These are phyloP conservation scores for Leonotis leonurus DNA, from an alignment of 257 asterid species.

Conservation along the genomic window DNA sequence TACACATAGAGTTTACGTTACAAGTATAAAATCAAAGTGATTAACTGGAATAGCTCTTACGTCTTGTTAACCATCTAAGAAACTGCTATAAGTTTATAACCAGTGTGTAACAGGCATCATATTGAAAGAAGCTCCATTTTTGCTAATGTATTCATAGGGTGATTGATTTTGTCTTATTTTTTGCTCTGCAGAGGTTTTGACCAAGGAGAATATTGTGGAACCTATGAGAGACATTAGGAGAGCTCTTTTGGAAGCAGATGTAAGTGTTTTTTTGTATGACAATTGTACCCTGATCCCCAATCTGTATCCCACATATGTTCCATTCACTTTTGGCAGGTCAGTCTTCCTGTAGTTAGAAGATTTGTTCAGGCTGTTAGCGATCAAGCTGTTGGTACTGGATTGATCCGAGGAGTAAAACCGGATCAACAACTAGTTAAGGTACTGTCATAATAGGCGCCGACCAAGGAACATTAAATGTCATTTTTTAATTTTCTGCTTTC, in stretches of 20 bases:
- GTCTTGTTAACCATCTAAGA: not conserved
- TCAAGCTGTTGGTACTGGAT: conserved; percentile 83
- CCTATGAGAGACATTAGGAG: conserved; percentile 96
- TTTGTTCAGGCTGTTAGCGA: conserved; percentile 87
- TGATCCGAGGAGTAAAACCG: conserved; percentile 88
- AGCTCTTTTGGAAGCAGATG: conserved; percentile 97
- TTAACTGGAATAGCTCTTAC: not conserved
- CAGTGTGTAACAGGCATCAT: not conserved
- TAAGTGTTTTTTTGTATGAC: conserved; percentile 22
- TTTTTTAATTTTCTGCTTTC: not conserved
- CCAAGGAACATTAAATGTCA: not conserved
- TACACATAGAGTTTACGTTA: not conserved
- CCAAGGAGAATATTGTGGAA: conserved; percentile 89
- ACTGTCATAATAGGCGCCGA: conserved; percentile 4
- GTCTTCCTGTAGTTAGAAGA: conserved; percentile 97
- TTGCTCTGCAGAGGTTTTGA: conserved; percentile 67
- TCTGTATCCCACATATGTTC: not conserved
- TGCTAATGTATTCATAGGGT: not conserved
- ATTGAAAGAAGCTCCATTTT: not conserved
- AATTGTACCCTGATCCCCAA: conserved; percentile 1
- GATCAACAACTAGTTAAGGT: conserved; percentile 98
- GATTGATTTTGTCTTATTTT: not conserved
- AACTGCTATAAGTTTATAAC: not conserved
- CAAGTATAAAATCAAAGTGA: not conserved
- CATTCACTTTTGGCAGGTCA: conserved; percentile 54